Conservation (phyloP, 805 yeast genomes). For the Nakazawaea siamensis region DNA sequence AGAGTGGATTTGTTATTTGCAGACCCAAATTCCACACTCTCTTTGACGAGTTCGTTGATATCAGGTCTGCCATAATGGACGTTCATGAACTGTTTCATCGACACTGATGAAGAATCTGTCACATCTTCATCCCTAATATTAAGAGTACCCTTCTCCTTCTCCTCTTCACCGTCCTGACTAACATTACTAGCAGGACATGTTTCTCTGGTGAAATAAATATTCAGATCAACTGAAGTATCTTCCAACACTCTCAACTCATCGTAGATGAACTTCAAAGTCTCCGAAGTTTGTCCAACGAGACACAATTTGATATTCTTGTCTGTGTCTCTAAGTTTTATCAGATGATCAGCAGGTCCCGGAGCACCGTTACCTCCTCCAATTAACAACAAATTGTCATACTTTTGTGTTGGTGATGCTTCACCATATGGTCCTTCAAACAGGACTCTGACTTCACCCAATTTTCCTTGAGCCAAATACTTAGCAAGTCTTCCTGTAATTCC, state of each 20-base stretch:
- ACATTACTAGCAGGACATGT: background rate
- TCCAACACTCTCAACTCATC: background rate
- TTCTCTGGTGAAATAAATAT: background rate
- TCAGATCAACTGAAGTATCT: background rate
- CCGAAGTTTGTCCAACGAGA: slow-evolving; percentile 21
- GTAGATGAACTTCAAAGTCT: slow-evolving; percentile 13
- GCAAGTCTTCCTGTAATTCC: slow-evolving; percentile 42
- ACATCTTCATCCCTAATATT: background rate
- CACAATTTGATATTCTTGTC: slow-evolving; percentile 14
- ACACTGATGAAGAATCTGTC: background rate
- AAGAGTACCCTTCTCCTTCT: background rate
- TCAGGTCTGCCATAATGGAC: slow-evolving; percentile 14
- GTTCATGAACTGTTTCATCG: background rate
- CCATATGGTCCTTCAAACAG: slow-evolving; percentile 62
- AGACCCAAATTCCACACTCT: slow-evolving; percentile 16
- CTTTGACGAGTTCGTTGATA: slow-evolving; percentile 16
- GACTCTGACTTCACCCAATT: slow-evolving; percentile 27
- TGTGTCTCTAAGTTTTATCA: slow-evolving; percentile 21
- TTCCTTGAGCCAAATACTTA: slow-evolving; percentile 17
- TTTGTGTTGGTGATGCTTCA: slow-evolving; percentile 33
- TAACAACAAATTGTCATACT: slow-evolving; percentile 38
- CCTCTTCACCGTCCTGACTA: background rate
- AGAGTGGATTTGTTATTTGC: slow-evolving; percentile 18
- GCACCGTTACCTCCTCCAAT: slow-evolving; percentile 65
- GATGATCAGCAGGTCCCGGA: slow-evolving; percentile 35